These are phyloP conservation scores for Aspergillus avenaceus DNA, from an alignment of 495 filamentous ascomycete species.

Conservation along the genomic window DNA sequence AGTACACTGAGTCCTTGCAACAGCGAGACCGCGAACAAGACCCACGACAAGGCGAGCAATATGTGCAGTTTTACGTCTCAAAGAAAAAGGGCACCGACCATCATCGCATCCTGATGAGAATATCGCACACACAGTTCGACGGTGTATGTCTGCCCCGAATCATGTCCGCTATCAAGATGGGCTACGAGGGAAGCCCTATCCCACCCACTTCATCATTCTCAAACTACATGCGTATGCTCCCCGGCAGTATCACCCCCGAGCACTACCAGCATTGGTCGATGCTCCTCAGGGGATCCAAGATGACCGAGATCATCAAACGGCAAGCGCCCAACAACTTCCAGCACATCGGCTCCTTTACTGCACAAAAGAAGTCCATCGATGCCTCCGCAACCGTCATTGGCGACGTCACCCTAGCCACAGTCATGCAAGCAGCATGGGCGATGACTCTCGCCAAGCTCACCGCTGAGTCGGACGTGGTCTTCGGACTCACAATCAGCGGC, in stretches of 20 bases:
- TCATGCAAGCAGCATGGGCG: conserved; percentile 57
- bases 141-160: conserved; percentile 64
- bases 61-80: conserved; percentile 59
- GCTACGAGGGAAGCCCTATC: conserved; percentile 48
- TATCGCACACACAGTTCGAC: conserved; percentile 75
- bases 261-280: conserved; percentile 51
- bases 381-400: conserved; percentile 35
- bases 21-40: conserved; percentile 45
- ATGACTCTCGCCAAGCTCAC: conserved; percentile 49
- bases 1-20: conserved; percentile 47
- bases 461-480: conserved; percentile 48
- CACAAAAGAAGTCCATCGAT: conserved; percentile 36
- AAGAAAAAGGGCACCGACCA: conserved; percentile 42
- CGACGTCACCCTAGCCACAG: conserved; percentile 51
- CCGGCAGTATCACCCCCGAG: conserved; percentile 39
- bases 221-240: conserved; percentile 52
- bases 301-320: conserved; percentile 42
- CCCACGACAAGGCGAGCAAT: conserved; percentile 57
- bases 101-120: conserved; percentile 58
- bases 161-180: conserved; percentile 48
- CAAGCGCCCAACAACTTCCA: conserved; percentile 35
- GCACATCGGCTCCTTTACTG: conserved; percentile 32
- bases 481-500: conserved; percentile 53
- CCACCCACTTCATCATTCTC: conserved; percentile 50
- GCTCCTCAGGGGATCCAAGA: conserved; percentile 40